Evolutionary conservation across 2,329 filamentous ascomycete genomes (phyloP).

Genomic region (Calonectria honghensis): DNA sequence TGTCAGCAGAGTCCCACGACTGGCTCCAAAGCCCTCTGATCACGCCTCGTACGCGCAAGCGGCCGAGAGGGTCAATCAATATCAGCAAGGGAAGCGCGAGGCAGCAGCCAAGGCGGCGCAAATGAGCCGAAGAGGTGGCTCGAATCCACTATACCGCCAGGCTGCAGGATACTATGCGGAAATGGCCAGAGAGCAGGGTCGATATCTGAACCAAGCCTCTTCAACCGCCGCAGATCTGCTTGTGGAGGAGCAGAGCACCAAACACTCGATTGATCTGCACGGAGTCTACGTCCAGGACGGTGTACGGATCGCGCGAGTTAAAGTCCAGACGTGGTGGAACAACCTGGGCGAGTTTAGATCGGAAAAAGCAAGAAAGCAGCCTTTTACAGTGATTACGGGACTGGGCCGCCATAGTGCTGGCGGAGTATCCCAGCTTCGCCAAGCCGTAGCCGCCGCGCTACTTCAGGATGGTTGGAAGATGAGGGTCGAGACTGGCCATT

Average conservation of each 20-base stretch:
- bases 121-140: slow-evolving; percentile 72
- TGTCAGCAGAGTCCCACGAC: slow-evolving; percentile 31
- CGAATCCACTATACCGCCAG: slow-evolving; percentile 83
- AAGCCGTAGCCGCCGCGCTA: slow-evolving; percentile 85
- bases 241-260: slow-evolving; percentile 80
- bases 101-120: slow-evolving; percentile 62
- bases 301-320: slow-evolving; percentile 82
- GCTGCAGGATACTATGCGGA: slow-evolving; percentile 86
- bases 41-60: slow-evolving; percentile 55
- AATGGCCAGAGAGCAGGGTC: slow-evolving; percentile 78
- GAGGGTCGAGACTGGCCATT: slow-evolving; percentile 81
- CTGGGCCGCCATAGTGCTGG: slow-evolving; percentile 85
- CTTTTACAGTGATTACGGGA: slow-evolving; percentile 88
- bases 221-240: slow-evolving; percentile 82
- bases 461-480: slow-evolving; percentile 89
- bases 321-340: slow-evolving; percentile 85
- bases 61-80: slow-evolving; percentile 53
- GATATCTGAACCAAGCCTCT: slow-evolving; percentile 73
- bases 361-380: slow-evolving; percentile 66
- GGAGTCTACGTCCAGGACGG: slow-evolving; percentile 88
- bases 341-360: slow-evolving; percentile 79
- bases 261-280: slow-evolving; percentile 83
- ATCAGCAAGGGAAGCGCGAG: slow-evolving; percentile 57
- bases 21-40: slow-evolving; percentile 32
- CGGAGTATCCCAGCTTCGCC: slow-evolving; percentile 84